Evolutionary conservation across 2,329 filamentous ascomycete genomes (phyloP).

Genomic region (Penicillium glabrum): DNA sequence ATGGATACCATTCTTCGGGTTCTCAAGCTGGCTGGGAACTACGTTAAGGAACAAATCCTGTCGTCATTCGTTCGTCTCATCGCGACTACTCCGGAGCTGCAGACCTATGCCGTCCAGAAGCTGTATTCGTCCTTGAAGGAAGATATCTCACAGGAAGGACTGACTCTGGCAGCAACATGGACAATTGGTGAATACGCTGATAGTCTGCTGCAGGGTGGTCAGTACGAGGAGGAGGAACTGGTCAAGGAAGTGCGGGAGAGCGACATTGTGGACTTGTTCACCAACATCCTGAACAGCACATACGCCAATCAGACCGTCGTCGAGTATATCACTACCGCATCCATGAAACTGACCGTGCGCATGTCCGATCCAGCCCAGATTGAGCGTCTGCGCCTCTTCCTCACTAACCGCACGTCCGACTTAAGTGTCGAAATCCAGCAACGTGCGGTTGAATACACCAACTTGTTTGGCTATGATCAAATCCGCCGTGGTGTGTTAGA

Average conservation of each 20-base stretch:
- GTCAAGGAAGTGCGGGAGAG: conserved; percentile 79
- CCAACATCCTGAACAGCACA: conserved; percentile 87
- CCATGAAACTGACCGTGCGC: conserved; percentile 92
- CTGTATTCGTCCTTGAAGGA: conserved; percentile 87
- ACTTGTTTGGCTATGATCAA: conserved; percentile 87
- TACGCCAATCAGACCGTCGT: conserved; percentile 89
- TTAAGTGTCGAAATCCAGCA: conserved; percentile 96
- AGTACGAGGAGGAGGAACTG: conserved; percentile 91
- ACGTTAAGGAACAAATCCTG: conserved; percentile 95
- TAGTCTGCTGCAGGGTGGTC: conserved; percentile 79
- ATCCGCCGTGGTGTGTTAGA: conserved; percentile 88
- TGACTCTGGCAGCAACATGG: conserved; percentile 92
- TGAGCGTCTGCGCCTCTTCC: conserved; percentile 76
- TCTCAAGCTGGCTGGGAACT: conserved; percentile 89
- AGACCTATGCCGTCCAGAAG: conserved; percentile 96
- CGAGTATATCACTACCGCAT: conserved; percentile 92
- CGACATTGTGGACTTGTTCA: conserved; percentile 91
- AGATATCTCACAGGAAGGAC: conserved; percentile 94
- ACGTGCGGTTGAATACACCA: conserved; percentile 89
- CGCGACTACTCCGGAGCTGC: conserved; percentile 88
- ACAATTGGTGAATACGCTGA: conserved; percentile 98
- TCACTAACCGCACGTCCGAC: conserved; percentile 77
- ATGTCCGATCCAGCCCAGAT: conserved; percentile 81
- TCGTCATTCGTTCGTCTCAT: conserved; percentile 96
- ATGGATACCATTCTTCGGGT: conserved; percentile 97